Evolutionary conservation across 75 land plant species (phyloP).

Genomic region (Cryptomeria japonica): DNA sequence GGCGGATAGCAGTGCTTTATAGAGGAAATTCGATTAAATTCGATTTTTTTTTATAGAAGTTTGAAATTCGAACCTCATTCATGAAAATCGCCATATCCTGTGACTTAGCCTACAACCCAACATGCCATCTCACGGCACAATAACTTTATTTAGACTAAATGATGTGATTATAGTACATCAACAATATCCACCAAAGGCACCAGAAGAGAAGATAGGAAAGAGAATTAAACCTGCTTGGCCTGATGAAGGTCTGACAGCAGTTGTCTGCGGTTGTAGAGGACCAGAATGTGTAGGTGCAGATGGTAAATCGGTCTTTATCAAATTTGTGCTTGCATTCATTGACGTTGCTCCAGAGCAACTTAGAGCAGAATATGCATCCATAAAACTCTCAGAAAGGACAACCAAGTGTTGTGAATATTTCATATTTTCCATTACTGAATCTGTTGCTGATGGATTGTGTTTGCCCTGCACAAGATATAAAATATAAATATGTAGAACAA

Average conservation of each 20-base stretch:
- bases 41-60: too few species aligned
- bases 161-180: background rate
- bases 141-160: background rate
- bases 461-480: conserved; percentile 49
- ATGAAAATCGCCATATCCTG: too few species aligned
- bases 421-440: conserved; percentile 54
- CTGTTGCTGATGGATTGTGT: conserved; percentile 62
- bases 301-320: conserved; percentile 57
- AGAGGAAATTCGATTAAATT: too few species aligned
- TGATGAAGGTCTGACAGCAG: conserved; percentile 19
- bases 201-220: background rate
- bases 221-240: background rate
- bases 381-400: conserved; percentile 78
- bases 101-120: too few species aligned
- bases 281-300: conserved; percentile 19
- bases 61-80: too few species aligned
- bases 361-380: conserved; percentile 78
- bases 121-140: background rate
- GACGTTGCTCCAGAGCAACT: conserved; percentile 45
- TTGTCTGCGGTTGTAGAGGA: conserved; percentile 40
- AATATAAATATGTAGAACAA: background rate
- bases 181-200: background rate
- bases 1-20: too few species aligned
- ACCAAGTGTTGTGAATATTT: conserved; percentile 76
- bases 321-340: conserved; percentile 29